Base-by-base conservation (phyloP, 148 eudicot genomes). In the Silene conica region DNA sequence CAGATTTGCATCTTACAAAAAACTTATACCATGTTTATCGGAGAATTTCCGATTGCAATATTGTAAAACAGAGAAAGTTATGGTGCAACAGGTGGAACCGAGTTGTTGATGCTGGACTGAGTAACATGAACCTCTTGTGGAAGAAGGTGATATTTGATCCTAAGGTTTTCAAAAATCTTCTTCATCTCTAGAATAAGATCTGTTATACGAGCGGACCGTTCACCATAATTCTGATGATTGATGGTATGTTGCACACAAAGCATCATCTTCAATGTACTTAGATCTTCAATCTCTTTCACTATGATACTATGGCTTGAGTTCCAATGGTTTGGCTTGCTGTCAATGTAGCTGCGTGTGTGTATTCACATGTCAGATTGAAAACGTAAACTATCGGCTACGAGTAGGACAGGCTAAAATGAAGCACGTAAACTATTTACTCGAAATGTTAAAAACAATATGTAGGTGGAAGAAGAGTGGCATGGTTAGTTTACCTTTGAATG, bases 61-160 rank as follows among this genome's bases (percentile, higher is more conserved):
- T 43, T 1, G 13, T 52, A 34, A 19, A 12, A 61, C 28, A 6
- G 9, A 23, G n/a, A 48, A 16, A 10, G 45, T 69, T 55, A 69
- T 14, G n/a, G 26, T 15, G 74, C 31, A 11, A 77, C 67, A 26
- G 52, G 74, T 21, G 82, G 26, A 25, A 38, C 19, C n/a, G 76
- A 22, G 1, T 71, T 69, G 46, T 67, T 67, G 79, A 67, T 63
- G 77, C 6, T 65, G 73, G 76, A 69, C 26, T 84, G 85, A 28
- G 91, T 84, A 43, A 89, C 89, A 59, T 87, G 86, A 23, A 90
- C 67, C 66, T 85, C 89, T 67, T 88, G 92, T 26, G 96, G 90
- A 55, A 82, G 92, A 75, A 90, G 87, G 20, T 71, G 86, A 38
- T 86, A 90, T 75, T 81, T 82, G 70, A 88, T 78, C 12, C 73